phyloP scores from a whole-genome alignment of 257 asterid species.

The Cordia subcordata region DNA sequence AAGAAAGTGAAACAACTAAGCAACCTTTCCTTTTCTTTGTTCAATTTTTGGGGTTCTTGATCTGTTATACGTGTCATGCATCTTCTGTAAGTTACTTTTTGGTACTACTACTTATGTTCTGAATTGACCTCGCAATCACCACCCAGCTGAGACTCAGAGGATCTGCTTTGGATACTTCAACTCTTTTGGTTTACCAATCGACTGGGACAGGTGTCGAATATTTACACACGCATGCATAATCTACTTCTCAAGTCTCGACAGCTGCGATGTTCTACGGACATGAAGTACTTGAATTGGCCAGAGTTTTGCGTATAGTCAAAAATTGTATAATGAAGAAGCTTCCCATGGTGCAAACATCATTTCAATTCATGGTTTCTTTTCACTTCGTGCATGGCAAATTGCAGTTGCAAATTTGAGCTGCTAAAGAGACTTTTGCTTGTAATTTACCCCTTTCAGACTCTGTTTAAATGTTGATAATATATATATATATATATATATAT shows the following conservation, averaged over 20 bases:
- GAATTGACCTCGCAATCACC: neutral
- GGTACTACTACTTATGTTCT: neutral
- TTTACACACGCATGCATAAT: neutral
- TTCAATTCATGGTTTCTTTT: no score
- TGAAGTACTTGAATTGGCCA: neutral
- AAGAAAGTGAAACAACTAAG: neutral
- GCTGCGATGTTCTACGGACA: neutral
- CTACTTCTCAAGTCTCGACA: neutral
- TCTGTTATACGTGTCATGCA: neutral
- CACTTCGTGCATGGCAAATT: no score
- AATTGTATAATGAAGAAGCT: no score
- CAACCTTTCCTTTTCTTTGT: neutral
- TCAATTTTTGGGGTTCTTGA: no score
- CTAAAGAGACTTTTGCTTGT: no score
- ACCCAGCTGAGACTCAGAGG: neutral
- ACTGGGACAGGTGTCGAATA: conserved; percentile 15
- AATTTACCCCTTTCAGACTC: no score
- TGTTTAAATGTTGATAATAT: no score
- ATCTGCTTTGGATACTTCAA: conserved; percentile 16
- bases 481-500: no score
- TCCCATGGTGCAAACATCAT: no score
- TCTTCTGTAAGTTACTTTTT: neutral
- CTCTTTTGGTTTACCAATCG: neutral
- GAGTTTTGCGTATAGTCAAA: no score
- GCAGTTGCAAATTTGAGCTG: no score